These are phyloP conservation scores for Chaetomium fimeti DNA, from an alignment of 495 filamentous ascomycete genomes.

Conservation along the genomic window DNA sequence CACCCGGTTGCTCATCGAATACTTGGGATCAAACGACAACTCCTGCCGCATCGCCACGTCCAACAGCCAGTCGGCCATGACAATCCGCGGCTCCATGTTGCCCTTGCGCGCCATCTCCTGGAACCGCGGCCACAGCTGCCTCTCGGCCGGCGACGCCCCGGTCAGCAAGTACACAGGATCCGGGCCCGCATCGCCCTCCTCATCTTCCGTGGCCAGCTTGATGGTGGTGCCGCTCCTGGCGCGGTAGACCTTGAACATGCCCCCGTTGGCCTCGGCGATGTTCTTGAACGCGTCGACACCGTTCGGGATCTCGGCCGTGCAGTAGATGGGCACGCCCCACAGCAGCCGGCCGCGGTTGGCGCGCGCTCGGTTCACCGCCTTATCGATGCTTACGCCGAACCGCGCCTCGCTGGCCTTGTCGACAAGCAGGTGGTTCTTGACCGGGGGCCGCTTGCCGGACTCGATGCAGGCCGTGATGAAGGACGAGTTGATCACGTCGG, in stretches of 20 bases:
- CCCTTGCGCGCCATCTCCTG: conserved; percentile 68
- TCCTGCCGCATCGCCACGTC: conserved; percentile 85
- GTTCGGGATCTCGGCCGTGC: conserved; percentile 71
- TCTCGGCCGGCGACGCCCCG: conserved; percentile 61
- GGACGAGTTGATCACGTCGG: conserved; percentile 68
- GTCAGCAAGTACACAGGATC: conserved; percentile 79
- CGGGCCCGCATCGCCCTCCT: conserved; percentile 54
- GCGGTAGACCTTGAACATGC: conserved; percentile 73
- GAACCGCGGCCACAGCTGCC: conserved; percentile 76
- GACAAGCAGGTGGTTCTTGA: conserved; percentile 61
- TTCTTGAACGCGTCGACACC: conserved; percentile 78
- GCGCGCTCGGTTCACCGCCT: conserved; percentile 65
- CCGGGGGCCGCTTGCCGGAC: conserved; percentile 51
- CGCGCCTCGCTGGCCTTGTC: conserved; percentile 70
- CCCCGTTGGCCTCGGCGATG: conserved; percentile 87
- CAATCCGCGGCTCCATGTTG: conserved; percentile 71
- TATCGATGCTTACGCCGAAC: conserved; percentile 64
- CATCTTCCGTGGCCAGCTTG: conserved; percentile 54
- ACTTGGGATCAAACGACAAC: conserved; percentile 61
- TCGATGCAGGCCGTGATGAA: conserved; percentile 77
- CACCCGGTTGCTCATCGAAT: conserved; percentile 38
- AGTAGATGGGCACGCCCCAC: conserved; percentile 70
- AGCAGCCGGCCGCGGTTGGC: conserved; percentile 74
- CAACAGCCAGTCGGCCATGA: conserved; percentile 83
- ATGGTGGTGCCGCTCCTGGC: conserved; percentile 62